These are phyloP conservation scores for Pachysandra terminalis DNA, from an alignment of 164 flowering plant genomes.

Conservation along the genomic window DNA sequence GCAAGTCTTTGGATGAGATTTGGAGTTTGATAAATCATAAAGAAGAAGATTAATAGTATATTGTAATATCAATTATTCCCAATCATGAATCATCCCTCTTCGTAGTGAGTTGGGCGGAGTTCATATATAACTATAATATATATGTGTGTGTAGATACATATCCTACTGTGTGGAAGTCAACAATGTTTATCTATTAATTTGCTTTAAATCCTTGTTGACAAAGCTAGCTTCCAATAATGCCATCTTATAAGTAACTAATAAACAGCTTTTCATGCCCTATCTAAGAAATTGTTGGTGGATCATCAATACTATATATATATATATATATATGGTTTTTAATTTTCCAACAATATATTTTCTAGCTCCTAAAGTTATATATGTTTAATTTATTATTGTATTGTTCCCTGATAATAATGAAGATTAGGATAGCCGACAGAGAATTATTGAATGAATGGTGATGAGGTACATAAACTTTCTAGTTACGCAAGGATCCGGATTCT, in stretches of 20 bases:
- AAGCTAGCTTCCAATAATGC: slow-evolving; percentile 15
- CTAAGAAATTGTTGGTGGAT: too few species aligned
- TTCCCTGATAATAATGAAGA: too few species aligned
- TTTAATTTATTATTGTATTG: too few species aligned
- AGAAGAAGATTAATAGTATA: slow-evolving; percentile 5
- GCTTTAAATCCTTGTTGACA: slow-evolving; percentile 11
- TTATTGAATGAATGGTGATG: slow-evolving; percentile 13
- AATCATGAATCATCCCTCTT: slow-evolving; percentile 11
- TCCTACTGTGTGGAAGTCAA: slow-evolving; percentile 15
- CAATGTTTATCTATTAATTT: slow-evolving; percentile 13
- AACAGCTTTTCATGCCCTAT: not conserved
- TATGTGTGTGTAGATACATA: too few species aligned
- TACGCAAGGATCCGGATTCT: slow-evolving; percentile 50
- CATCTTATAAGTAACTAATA: not conserved
- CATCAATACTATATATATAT: too few species aligned
- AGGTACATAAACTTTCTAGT: slow-evolving; percentile 45
- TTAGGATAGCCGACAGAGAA: slow-evolving; percentile 15
- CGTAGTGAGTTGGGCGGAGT: slow-evolving; percentile 1
- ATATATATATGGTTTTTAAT: too few species aligned
- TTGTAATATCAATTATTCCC: slow-evolving; percentile 4
- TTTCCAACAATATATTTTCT: too few species aligned
- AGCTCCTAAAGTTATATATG: too few species aligned
- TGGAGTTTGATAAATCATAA: not conserved
- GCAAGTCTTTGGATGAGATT: not conserved
- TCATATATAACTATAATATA: not conserved